Conservation (phyloP, 768 basidiomycete species). For the Terana coerulea region DNA sequence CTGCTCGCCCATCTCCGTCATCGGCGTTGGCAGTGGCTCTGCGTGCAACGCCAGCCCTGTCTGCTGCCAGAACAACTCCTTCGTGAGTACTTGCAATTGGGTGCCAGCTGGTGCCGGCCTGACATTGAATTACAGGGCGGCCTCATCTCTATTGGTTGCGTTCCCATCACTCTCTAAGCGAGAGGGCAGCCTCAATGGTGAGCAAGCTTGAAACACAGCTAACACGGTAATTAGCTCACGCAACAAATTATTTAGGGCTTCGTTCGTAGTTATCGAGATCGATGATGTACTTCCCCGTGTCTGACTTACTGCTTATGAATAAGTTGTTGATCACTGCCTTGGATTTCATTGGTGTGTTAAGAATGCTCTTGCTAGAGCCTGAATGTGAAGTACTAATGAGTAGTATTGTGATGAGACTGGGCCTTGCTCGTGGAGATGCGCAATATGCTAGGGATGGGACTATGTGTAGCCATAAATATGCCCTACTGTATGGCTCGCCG, state of each 20-base stretch:
- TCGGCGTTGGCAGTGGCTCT: slow-evolving; percentile 7
- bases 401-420: too few species aligned
- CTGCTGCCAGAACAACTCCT: slow-evolving; percentile 15
- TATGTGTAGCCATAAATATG: too few species aligned
- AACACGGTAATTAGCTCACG: too few species aligned
- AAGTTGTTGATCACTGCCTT: not conserved
- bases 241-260: too few species aligned
- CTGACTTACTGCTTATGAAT: not conserved
- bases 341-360: not conserved
- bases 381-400: too few species aligned
- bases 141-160: slow-evolving; percentile 16
- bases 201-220: not conserved
- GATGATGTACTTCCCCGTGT: too few species aligned
- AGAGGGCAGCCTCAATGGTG: not conserved
- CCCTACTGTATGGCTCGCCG: too few species aligned
- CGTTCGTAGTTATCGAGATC: too few species aligned
- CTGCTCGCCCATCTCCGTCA: slow-evolving; percentile 13
- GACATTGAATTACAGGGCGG: slow-evolving; percentile 9
- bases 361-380: not conserved
- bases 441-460: too few species aligned
- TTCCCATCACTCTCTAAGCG: slow-evolving; percentile 9
- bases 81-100: not conserved
- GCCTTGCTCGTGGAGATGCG: too few species aligned
- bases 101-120: not conserved
- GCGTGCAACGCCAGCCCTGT: slow-evolving; percentile 5